Evolutionary conservation across 495 filamentous ascomycete genomes (phyloP).

Genomic region (Penicillium verhagenii): DNA sequence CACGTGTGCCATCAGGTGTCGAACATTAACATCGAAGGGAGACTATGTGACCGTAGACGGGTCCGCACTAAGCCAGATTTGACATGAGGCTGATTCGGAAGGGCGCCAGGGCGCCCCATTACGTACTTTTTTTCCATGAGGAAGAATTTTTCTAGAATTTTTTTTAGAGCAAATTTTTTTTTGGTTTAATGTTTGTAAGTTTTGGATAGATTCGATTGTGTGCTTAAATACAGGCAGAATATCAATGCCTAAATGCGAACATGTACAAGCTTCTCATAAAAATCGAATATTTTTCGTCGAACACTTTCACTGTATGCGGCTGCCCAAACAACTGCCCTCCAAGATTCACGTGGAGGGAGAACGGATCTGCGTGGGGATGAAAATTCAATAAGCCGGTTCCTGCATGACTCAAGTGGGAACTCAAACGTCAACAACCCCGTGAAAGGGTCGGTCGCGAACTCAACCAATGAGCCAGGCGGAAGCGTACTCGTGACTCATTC

Average conservation of each 20-base stretch:
- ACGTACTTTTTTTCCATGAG: too few species aligned
- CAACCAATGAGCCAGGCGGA: constrained; percentile 24
- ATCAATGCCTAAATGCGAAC: constrained; percentile 2
- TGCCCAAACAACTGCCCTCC: constrained; percentile 2
- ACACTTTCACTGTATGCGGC: neutral
- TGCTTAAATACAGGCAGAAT: constrained; percentile 5
- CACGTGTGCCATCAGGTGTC: too few species aligned
- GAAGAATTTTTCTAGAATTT: too few species aligned
- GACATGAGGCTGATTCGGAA: too few species aligned
- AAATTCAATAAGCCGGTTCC: neutral
- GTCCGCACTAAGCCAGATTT: too few species aligned
- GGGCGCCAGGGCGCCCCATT: too few species aligned
- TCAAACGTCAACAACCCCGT: constrained; percentile 38
- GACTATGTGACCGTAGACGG: too few species aligned
- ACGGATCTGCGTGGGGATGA: constrained; percentile 5
- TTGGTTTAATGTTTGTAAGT: neutral
- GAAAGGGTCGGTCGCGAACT: constrained; percentile 36
- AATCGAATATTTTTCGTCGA: constrained; percentile 3
- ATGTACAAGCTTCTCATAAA: constrained; percentile 9
- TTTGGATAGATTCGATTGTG: neutral
- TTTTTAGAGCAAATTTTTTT: neutral
- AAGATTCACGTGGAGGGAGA: neutral
- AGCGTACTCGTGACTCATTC: constrained; percentile 23
- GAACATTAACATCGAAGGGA: too few species aligned
- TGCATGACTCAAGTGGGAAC: constrained; percentile 26